Percentiles rank a stretch among this genome's conserved stretches.
Conservation (phyloP, 805 yeast species). For the Metahyphopichia silvanorum region DNA sequence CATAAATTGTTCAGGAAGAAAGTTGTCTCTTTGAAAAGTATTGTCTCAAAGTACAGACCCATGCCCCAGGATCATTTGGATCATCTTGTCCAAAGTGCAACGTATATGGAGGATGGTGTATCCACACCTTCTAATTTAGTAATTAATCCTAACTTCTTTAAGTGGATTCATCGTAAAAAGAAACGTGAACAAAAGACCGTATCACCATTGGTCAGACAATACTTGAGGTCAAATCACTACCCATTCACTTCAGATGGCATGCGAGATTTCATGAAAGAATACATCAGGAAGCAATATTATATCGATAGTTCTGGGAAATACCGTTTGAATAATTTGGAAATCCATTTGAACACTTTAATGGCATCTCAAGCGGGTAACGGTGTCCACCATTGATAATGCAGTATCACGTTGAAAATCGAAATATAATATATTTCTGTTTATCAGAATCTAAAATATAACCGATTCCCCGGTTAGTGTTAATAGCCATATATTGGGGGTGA, state of each 20-base stretch:
- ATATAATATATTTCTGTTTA: conserved; percentile 36
- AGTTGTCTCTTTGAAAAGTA: conserved; percentile 18
- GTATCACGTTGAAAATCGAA: conserved; percentile 17
- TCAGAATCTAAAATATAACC: conserved; percentile 41
- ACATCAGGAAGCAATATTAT: conserved; percentile 28
- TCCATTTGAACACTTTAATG: neutral
- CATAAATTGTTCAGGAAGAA: conserved; percentile 22
- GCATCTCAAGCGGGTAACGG: neutral
- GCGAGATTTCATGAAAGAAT: conserved; percentile 21
- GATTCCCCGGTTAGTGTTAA: conserved; percentile 24
- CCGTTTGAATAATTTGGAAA: conserved; percentile 19
- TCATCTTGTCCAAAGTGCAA: conserved; percentile 14
- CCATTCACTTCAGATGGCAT: conserved; percentile 30
- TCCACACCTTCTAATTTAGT: neutral
- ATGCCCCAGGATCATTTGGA: conserved; percentile 14
- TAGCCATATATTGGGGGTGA: conserved; percentile 28
- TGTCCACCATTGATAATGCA: neutral
- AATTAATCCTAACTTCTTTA: conserved; percentile 22
- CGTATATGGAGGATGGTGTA: conserved; percentile 6
- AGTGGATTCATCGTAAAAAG: conserved; percentile 23
- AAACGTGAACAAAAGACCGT: conserved; percentile 8
- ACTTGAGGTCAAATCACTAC: conserved; percentile 19
- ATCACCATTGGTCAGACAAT: conserved; percentile 15
- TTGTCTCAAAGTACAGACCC: conserved; percentile 18
- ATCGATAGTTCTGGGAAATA: conserved; percentile 13